Base-by-base conservation (phyloP, 257 asterid genomes). In the Rehmannia glutinosa region DNA sequence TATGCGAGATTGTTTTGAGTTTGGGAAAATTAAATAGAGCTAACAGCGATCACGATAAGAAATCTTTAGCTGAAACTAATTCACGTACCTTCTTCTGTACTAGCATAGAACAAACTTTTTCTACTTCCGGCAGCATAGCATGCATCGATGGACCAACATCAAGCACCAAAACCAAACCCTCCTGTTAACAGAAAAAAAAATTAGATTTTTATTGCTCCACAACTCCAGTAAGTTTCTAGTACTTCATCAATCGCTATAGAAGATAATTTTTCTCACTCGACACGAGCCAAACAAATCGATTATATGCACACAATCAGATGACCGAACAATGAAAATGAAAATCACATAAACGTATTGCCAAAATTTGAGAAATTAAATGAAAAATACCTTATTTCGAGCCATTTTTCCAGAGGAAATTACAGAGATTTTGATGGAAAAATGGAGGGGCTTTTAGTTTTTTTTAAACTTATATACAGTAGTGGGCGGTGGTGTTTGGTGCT, bases 121-220 rank as follows among this genome's bases (percentile, higher is more conserved):
- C 87, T 32, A 93, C 70, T 74, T 90, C 91, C 8, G 95, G 96
- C 59, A 93, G 83, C 69, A 93, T 24, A 36, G 83, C 66, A 63
- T 86, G 97, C 97, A 90, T 88, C 57, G 94, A 77, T 39, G 92
- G 96, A 73, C 97, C 92, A 76, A 93, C 96, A 87, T 93, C 99
- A 76, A 93, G 82, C 69, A 93, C 75, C 83, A 93, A 56, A 70
- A 93, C 79, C 57, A 93, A 70, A 49, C 89, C 83, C 75, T 93
- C 99, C 99, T 93, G 85, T 67, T 39, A 41, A 36, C 28, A 35
- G 17, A 23, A 54, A 50, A n/a, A 57, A 39, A 23, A 56, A 15
- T 69, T 84, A 36, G 84, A 86, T 39, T n/a, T 58, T 13, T 1
- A 46, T 17, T 5, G 62, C 28, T 23, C 35, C 17, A 13, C 17